Percentiles rank a stretch among this genome's conserved stretches.
phyloP scores from a whole-genome alignment of 768 basidiomycete genomes.

The Termitomyces sp. region DNA sequence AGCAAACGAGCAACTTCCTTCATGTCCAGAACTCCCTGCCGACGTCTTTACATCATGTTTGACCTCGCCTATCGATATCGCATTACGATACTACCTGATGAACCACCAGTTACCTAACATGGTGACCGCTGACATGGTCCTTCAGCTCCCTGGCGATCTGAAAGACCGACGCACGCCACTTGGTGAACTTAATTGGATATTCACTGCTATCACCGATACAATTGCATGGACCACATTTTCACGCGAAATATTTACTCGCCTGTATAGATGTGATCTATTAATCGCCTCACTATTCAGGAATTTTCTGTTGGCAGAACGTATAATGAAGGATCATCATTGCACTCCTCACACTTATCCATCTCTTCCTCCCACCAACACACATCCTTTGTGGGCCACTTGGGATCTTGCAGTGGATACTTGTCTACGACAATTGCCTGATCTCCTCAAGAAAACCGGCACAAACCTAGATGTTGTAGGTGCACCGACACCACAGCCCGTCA shows the following conservation, averaged over 20 bases:
- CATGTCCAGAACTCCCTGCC: constrained; percentile 94
- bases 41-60: constrained; percentile 97
- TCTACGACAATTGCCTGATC: constrained; percentile 85
- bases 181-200: constrained; percentile 99
- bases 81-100: constrained; percentile 89
- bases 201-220: constrained; percentile 97
- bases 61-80: constrained; percentile 97
- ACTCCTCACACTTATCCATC: constrained; percentile 91
- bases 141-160: constrained; percentile 93
- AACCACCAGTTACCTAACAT: constrained; percentile 80
- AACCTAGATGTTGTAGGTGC: constrained; percentile 15
- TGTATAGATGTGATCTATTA: constrained; percentile 92
- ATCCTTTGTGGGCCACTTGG: constrained; percentile 96
- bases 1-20: constrained; percentile 86
- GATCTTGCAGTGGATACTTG: constrained; percentile 95
- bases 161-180: constrained; percentile 95
- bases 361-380: constrained; percentile 94
- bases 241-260: constrained; percentile 84
- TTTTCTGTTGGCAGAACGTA: constrained; percentile 93
- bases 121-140: constrained; percentile 83
- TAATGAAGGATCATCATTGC: constrained; percentile 97
- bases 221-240: constrained; percentile 99
- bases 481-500: constrained; percentile 21
- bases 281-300: constrained; percentile 97
- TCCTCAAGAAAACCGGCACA: constrained; percentile 43